Evolutionary conservation across 176 grass and related monocot genomes (phyloP).

Genomic region (Aegilops bicornis): DNA sequence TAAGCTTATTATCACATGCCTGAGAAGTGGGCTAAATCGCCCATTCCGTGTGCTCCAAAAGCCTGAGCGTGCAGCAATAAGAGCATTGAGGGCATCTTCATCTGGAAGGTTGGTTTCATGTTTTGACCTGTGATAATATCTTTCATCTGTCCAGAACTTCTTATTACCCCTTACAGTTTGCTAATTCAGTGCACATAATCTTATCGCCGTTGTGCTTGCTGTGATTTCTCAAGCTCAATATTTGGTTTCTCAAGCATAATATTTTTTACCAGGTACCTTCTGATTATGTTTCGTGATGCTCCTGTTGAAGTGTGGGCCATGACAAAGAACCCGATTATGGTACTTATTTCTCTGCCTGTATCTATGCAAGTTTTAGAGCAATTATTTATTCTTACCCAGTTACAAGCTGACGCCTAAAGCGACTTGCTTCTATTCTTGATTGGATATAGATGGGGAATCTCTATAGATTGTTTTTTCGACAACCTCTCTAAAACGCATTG

Average conservation of each 20-base stretch:
- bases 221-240: constrained; percentile 33
- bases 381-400: constrained; percentile 1
- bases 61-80: constrained; percentile 94
- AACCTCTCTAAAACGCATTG: no score
- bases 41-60: constrained; percentile 91
- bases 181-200: constrained; percentile 14
- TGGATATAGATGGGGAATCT: no score
- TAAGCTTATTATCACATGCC: constrained; percentile 87
- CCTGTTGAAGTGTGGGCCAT: constrained; percentile 99
- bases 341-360: constrained; percentile 43
- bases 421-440: no score
- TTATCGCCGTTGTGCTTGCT: neutral
- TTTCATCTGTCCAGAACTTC: neutral
- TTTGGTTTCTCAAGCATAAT: constrained; percentile 36
- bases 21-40: constrained; percentile 97
- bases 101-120: constrained; percentile 77
- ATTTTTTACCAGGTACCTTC: constrained; percentile 67
- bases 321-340: constrained; percentile 99
- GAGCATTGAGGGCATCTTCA: constrained; percentile 93
- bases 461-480: no score
- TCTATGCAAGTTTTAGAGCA: constrained; percentile 32
- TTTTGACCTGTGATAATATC: constrained; percentile 7
- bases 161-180: neutral
- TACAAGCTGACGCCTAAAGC: no score
- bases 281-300: constrained; percentile 98